Base-by-base conservation (phyloP, 192 early-diverging fungal genomes). In the Coemansia umbellata region DNA sequence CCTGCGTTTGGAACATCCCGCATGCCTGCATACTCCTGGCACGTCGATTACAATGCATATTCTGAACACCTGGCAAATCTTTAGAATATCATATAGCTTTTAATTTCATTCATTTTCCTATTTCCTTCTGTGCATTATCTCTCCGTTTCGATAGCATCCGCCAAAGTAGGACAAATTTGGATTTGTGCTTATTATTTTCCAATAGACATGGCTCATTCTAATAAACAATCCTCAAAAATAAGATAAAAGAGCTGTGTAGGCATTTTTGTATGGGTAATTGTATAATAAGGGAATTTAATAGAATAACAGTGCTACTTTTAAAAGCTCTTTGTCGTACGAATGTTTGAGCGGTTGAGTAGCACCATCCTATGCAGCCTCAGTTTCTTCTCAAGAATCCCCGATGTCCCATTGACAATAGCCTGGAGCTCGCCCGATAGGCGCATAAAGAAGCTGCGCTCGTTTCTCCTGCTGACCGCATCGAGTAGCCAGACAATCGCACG, bases 401-500 rank as follows among this genome's bases (percentile, higher is more conserved):
- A 84, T 31, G 78, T 79, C 21, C 86, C 90, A 43, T 89, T 83
- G 42, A 90, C 75, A 23, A 97, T 84, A 17, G 86, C 87, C 62
- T 91, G 74, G 26, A 97, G 72, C 55, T 97, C 92, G 10, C 62
- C 81, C 14, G 85, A 88, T 42, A 97, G 64, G 5, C 90, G 68
- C 53, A 85, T 79, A 49, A 82, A 81, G 60, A 91, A 85, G 36
- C 58, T 45, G 53, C 83, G 82, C 37, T 88, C 84, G 5, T 73
- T 80, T 14, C 87, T 70, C 44, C 78, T 85, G 3, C 74, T 62
- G 0, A 85, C 84, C 8, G 89, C 84, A 21, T 92, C 87, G 44
- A 90, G 37, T 17, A 95, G 86, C 94, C 92, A 97, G 47, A 89
- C 71, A 44, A 94, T 91, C 14, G 85, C 94, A 14, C 80, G 81